Evolutionary conservation across 257 asterid genomes (phyloP).

Genomic region (Anisodus tanguticus): DNA sequence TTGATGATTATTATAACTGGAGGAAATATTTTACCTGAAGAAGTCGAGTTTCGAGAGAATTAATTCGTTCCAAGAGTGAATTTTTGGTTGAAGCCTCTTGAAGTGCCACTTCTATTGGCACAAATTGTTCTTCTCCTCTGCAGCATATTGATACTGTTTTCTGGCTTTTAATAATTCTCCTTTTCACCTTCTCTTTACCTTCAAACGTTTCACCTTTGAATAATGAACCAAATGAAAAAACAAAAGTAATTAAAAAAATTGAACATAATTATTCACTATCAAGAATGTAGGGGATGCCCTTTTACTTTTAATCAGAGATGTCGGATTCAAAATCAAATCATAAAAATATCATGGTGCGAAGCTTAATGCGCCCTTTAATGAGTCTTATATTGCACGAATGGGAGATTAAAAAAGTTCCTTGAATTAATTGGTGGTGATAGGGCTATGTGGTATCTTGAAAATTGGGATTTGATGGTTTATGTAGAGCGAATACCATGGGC

Average conservation of each 20-base stretch:
- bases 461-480: no score
- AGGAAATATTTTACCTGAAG: not conserved
- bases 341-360: not conserved
- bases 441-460: no score
- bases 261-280: not conserved
- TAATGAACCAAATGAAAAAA: not conserved
- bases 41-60: slow-evolving; percentile 23
- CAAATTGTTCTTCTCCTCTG: slow-evolving; percentile 1
- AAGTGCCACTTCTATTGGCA: slow-evolving; percentile 22
- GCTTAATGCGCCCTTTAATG: not conserved
- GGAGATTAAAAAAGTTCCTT: not conserved
- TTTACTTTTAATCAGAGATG: not conserved
- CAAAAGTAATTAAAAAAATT: not conserved
- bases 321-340: not conserved
- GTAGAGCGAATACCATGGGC: no score
- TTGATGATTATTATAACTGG: no score
- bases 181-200: slow-evolving; percentile 20
- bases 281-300: not conserved
- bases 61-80: slow-evolving; percentile 21
- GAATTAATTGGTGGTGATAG: not conserved
- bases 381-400: not conserved
- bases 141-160: slow-evolving; percentile 23
- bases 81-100: slow-evolving; percentile 17
- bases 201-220: slow-evolving; percentile 23
- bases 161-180: not conserved